These are phyloP conservation scores for Plasmodium inui DNA, from an alignment of 169 alveolate species.

Conservation along the genomic window DNA sequence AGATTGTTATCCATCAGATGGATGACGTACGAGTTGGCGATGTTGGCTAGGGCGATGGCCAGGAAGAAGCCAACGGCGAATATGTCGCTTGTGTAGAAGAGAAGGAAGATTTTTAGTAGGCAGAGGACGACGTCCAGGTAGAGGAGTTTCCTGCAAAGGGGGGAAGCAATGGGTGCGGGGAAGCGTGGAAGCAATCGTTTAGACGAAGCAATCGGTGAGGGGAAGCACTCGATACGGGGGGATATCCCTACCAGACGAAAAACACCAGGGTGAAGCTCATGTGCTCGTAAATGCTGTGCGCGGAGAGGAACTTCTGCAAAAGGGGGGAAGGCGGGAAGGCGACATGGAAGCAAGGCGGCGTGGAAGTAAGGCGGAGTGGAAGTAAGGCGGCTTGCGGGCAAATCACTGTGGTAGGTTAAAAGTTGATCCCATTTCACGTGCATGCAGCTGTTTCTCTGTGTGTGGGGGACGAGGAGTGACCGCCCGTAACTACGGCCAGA, in stretches of 20 bases:
- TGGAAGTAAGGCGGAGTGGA: no score
- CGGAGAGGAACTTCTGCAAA: constrained; percentile 73
- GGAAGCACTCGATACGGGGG: background rate
- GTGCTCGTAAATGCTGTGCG: constrained; percentile 41
- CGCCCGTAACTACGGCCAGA: no score
- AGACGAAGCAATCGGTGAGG: background rate
- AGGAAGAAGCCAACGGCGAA: constrained; percentile 3
- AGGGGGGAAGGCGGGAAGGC: background rate
- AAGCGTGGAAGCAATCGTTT: background rate
- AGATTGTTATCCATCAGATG: constrained; percentile 49
- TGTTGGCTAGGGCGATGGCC: constrained; percentile 13
- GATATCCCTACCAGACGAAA: constrained; percentile 30
- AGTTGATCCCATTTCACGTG: background rate
- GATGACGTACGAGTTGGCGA: constrained; percentile 48
- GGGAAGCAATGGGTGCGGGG: background rate
- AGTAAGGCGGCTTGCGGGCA: no score
- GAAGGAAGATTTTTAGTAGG: constrained; percentile 31
- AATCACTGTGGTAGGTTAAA: no score
- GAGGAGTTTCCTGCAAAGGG: constrained; percentile 51
- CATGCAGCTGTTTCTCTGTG: background rate
- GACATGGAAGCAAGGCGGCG: no score
- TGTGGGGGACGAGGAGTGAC: no score
- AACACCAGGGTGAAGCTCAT: constrained; percentile 47
- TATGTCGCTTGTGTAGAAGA: constrained; percentile 26
- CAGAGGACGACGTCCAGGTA: constrained; percentile 61